Base-by-base conservation (phyloP, 2,329 filamentous ascomycete genomes). In the Pyrenophora teres region DNA sequence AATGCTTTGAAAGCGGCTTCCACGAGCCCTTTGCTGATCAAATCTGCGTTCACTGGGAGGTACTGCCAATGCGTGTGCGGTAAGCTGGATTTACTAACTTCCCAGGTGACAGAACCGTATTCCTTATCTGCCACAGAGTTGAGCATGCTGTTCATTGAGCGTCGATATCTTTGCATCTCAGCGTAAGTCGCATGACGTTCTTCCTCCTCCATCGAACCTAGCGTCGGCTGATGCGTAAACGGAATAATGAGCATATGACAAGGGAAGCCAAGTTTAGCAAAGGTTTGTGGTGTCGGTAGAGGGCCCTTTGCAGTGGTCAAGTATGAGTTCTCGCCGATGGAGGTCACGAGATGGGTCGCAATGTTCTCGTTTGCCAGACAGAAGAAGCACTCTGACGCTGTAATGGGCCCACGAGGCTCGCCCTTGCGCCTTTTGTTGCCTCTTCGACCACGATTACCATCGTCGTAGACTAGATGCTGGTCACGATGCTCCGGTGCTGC, bases 31-130 rank as follows among this genome's bases (percentile, higher is more conserved):
- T 85, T 85, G 16, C 76, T 77, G 43, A 96, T 82, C 38, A 90
- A 77, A 8, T 88, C 81, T 0, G 82, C 78, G 0, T 88, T 83
- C 0, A 95, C 79, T 0, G 94, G 91, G 25, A 97, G 77, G 62
- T 95, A 88, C 74, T 99, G 95, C 94, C 92, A 97, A 68, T 97
- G 93, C 1, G 87, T 82, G 70, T 99, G 94, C 49, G 97, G 86
- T 47, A 94, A 91, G 44, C 83, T 83, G 4, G 80, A 81, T 43
- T 92, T 87, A 69, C 87, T 93, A 64, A 99, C 92, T 75, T 97
- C 94, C 86, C 91, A 99, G 0, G 91, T 94, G 1, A 97, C 88
- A 2, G 87, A 84, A 13, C 93, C 94, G 1, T 97, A 84, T 57
- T 82, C 82, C 56, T 82, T 72, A 12, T 63, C 68, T 36, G 77